A percentile compares a stretch with the other conserved stretches of the same genome.
phyloP scores from a whole-genome alignment of 805 yeast species.

The Pichia gijzeniarum region DNA sequence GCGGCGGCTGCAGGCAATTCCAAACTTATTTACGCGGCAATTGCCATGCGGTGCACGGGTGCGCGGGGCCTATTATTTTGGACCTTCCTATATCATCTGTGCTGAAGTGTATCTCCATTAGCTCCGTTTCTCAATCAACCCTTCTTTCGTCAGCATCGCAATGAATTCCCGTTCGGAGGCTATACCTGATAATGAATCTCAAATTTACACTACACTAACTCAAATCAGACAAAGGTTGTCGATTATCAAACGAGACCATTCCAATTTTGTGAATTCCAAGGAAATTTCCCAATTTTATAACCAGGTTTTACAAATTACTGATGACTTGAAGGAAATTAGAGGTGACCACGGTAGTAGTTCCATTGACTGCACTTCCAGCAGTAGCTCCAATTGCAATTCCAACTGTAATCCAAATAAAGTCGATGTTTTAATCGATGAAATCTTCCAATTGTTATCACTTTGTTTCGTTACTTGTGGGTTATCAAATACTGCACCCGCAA shows the following conservation, averaged over 20 bases:
- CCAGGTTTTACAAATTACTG: constrained; percentile 46
- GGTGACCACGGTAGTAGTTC: constrained; percentile 5
- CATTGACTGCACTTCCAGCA: neutral
- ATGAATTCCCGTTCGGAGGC: constrained; percentile 15
- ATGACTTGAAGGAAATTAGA: constrained; percentile 48
- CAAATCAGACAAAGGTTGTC: constrained; percentile 39
- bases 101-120: too few species aligned
- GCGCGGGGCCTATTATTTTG: too few species aligned
- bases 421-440: constrained; percentile 77
- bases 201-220: constrained; percentile 34
- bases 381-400: neutral
- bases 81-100: too few species aligned
- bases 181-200: constrained; percentile 29
- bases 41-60: too few species aligned
- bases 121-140: too few species aligned
- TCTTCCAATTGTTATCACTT: constrained; percentile 78
- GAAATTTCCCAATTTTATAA: constrained; percentile 60
- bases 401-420: constrained; percentile 41
- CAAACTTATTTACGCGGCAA: too few species aligned
- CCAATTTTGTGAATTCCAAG: constrained; percentile 57
- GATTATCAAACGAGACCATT: constrained; percentile 53
- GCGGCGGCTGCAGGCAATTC: too few species aligned
- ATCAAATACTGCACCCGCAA: constrained; percentile 86
- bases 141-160: neutral
- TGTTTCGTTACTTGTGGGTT: constrained; percentile 90